A percentile compares a stretch with the other conserved stretches of the same genome.
phyloP scores from a whole-genome alignment of 2,329 filamentous ascomycete species.

The Beauveria australis region DNA sequence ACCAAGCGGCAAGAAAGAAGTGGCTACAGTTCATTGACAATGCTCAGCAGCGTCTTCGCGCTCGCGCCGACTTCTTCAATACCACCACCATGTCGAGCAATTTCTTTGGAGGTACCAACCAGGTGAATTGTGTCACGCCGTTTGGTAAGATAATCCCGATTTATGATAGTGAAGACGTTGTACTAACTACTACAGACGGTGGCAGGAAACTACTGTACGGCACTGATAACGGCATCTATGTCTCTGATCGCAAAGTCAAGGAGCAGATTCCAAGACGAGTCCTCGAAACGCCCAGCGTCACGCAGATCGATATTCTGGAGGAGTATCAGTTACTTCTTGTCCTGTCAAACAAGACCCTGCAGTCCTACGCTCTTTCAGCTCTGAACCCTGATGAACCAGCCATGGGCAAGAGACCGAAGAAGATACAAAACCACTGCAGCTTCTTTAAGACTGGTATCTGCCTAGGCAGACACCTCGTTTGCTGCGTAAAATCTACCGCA shows the following conservation, averaged over 20 bases:
- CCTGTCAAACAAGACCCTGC: conserved; percentile 84
- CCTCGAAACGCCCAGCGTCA: conserved; percentile 78
- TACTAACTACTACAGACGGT: conserved; percentile 54
- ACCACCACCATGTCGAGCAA: conserved; percentile 51
- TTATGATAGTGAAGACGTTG: conserved; percentile 7
- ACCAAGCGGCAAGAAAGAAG: conserved; percentile 80
- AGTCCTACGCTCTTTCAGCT: conserved; percentile 80
- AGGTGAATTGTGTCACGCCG: conserved; percentile 90
- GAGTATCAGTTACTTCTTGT: conserved; percentile 90
- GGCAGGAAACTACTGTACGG: conserved; percentile 91
- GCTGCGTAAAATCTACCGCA: conserved; percentile 89
- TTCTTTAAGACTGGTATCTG: conserved; percentile 98
- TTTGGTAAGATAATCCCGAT: conserved; percentile 54
- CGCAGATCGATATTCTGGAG: conserved; percentile 91
- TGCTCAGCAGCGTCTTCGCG: conserved; percentile 78
- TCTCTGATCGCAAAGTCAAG: conserved; percentile 84
- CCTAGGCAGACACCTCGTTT: conserved; percentile 86
- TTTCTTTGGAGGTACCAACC: conserved; percentile 60
- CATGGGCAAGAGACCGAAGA: conserved; percentile 78
- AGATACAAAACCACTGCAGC: conserved; percentile 94
- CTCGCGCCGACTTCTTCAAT: conserved; percentile 87
- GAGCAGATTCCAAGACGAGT: conserved; percentile 74
- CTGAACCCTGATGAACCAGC: conserved; percentile 77
- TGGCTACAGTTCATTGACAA: conserved; percentile 94
- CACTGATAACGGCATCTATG: conserved; percentile 87